Base-by-base conservation (phyloP, 2,329 filamentous ascomycete species). In the Paecilomyces fulvus region DNA sequence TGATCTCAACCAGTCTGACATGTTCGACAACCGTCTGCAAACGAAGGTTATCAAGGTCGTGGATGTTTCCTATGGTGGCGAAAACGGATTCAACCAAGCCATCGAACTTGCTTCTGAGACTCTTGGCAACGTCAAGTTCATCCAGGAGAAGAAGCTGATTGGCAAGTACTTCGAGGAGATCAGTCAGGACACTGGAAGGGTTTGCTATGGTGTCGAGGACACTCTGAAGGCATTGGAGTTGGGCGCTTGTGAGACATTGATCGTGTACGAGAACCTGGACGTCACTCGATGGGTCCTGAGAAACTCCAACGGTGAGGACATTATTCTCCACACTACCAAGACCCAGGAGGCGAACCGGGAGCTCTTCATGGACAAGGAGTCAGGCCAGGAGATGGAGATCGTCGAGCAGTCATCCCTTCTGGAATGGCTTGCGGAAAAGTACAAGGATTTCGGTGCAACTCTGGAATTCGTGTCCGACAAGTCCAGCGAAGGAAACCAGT, bases 141-240 rank as follows among this genome's bases (percentile, higher is more conserved):
- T 99, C 73, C 94, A 99, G 77, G 94, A 99, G 83, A 99, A 99
- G 88, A 99, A 96, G 80, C 85, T 99, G 61, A 99, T 99, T 70
- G 92, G 92, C 73, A 91, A 89, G 73, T 99, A 99, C 81, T 99
- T 99, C 68, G 92, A 99, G 73, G 92, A 99, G 77, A 97, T 99
- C 70, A 96, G 90, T 73, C 91, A 96, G 76, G 94, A 99, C 71
- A 96, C 88, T 54, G 94, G 94, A 65, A 94, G 91, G 71, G 86
- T 99, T 65, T 99, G 94, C 81, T 99, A 99, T 74, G 91, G 94
- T 81, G 87, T 99, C 60, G 94, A 97, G 1, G 95, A 99, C 73
- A 99, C 94, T 14, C 81, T 99, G 69, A 97, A 96, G 80, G 94
- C 94, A 53, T 78, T 99, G 64, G 95, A 99, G 72, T 87, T 95